Evolutionary conservation across 345 rosid species (phyloP), one percentile per base, ranked within the genome.

Genomic region (Triadica sebifera): DNA sequence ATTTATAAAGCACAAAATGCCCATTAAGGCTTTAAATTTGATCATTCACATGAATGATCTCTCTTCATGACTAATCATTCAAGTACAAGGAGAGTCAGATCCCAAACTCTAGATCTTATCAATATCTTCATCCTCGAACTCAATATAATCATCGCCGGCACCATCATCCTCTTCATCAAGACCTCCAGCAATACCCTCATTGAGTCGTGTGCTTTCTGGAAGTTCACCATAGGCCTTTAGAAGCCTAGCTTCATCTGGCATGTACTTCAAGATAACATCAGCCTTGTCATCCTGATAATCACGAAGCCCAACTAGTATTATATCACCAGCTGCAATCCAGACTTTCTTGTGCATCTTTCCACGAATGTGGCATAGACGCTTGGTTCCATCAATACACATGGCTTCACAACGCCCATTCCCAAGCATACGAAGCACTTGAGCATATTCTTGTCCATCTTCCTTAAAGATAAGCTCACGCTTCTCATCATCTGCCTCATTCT

Each of bases 341-440:
- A 91, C 97, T 81, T 91, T 91, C 83, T 89, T 89, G 77, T 87
- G 93, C 93, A 89, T 89, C 89, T 89, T 89, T 16, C 93, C 93
- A 50, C 93, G 91, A 78, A 88, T 89, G 64, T 89, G 93, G 75
- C 93, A 87, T 9, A 88, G 86, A 29, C 93, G 87, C 72, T 87
- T 87, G 25, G 78, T 81, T 7, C 90, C 90, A 53, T 89, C 93
- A 12, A 87, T 89, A 71, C 93, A 89, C 86, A 72, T 86, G 47
- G 91, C 86, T 70, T 89, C 93, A 25, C 91, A 89, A 37, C 91
- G 85, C 24, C 93, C 91, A 59, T 88, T 89, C 0, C 93, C 93
- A 17, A 89, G 90, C 93, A 89, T 89, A 37, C 93, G 91, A 71
- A 83, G 80, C 17, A 89, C 93, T 79, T 87, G 90, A 0, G 93